Evolutionary conservation across 2,329 filamentous ascomycete species (phyloP).

Genomic region (Cadophora luteo-olivacea): DNA sequence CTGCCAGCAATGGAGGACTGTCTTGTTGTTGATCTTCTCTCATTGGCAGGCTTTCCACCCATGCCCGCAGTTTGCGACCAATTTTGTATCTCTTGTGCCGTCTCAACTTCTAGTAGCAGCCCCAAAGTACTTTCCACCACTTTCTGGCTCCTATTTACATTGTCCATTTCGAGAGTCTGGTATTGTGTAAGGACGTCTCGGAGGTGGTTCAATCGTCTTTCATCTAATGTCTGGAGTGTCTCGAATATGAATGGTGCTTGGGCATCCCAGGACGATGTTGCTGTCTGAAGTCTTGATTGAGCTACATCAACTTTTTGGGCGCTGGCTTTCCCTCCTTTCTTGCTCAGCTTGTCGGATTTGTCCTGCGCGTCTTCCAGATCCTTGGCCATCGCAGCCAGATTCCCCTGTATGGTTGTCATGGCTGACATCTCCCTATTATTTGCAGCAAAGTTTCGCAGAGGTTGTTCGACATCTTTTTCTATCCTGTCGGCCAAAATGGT

Average conservation of each 20-base stretch:
- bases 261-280: conserved; percentile 88
- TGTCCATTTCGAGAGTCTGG: conserved; percentile 90
- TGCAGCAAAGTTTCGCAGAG: conserved; percentile 76
- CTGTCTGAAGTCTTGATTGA: conserved; percentile 74
- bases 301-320: conserved; percentile 80
- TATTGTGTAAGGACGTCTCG: conserved; percentile 91
- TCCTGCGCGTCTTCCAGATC: conserved; percentile 86
- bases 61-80: conserved; percentile 58
- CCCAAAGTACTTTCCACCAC: conserved; percentile 83
- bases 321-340: conserved; percentile 79
- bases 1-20: conserved; percentile 40
- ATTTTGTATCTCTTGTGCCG: conserved; percentile 82
- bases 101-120: conserved; percentile 84
- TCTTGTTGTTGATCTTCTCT: conserved; percentile 38
- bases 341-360: conserved; percentile 82
- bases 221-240: conserved; percentile 87
- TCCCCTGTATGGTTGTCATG: conserved; percentile 81
- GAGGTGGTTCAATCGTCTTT: conserved; percentile 86
- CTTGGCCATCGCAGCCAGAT: conserved; percentile 79
- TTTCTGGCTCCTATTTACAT: conserved; percentile 76
- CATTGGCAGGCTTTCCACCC: conserved; percentile 45
- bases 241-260: conserved; percentile 96
- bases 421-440: conserved; percentile 78
- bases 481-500: conserved; percentile 80
- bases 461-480: conserved; percentile 85